phyloP scores from a whole-genome alignment of 352 stramenopile genomes.

The Globisporangium sylvaticum region DNA sequence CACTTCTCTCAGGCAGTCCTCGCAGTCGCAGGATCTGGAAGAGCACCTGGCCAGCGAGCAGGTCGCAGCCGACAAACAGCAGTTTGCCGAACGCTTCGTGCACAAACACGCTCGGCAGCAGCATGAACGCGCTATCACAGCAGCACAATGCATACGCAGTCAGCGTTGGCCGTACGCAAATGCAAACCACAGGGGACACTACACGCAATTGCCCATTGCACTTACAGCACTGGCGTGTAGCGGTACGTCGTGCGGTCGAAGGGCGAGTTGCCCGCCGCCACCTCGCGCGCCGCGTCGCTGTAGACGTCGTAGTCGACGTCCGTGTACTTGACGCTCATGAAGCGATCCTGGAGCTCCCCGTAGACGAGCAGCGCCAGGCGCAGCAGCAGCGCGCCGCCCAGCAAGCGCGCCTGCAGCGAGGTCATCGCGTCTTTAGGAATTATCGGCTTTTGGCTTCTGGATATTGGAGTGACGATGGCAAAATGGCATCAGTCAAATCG shows the following conservation, averaged over 20 bases:
- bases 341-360: slow-evolving; percentile 67
- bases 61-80: slow-evolving; percentile 95
- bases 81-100: slow-evolving; percentile 91
- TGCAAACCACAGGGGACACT: no score
- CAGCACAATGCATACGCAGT: no score
- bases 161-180: no score
- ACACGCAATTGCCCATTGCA: no score
- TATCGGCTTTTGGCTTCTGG: slow-evolving; percentile 1
- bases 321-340: slow-evolving; percentile 93
- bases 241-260: slow-evolving; percentile 98
- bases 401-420: slow-evolving; percentile 27
- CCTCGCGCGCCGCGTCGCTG: slow-evolving; percentile 92
- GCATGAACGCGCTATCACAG: slow-evolving; percentile 47
- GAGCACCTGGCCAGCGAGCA: slow-evolving; percentile 89
- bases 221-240: slow-evolving; percentile 97
- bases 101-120: slow-evolving; percentile 75
- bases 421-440: slow-evolving; percentile 7
- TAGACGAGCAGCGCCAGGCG: slow-evolving; percentile 70
- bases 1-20: slow-evolving; percentile 53
- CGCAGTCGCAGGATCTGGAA: slow-evolving; percentile 77
- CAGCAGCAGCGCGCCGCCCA: slow-evolving; percentile 47
- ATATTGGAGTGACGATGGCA: background rate
- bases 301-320: slow-evolving; percentile 99
- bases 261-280: slow-evolving; percentile 85
- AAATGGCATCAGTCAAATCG: slow-evolving; percentile 1